Conservation (phyloP, 192 early-diverging fungal genomes). For the Entomortierella parvispora region DNA sequence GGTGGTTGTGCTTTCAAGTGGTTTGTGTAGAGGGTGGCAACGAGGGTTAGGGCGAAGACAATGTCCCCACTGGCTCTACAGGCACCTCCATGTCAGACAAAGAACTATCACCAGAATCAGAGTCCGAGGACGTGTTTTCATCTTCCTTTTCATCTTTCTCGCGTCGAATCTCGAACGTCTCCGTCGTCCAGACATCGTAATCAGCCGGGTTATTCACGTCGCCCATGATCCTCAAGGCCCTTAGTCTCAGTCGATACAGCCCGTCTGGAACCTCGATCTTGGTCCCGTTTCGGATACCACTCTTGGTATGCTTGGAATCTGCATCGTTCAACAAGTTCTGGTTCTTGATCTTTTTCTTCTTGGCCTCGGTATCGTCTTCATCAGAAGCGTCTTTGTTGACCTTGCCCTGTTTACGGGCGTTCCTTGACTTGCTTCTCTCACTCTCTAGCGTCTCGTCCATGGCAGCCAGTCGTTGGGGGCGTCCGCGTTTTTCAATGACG, state of each 20-base stretch:
- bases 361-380: too few species aligned
- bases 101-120: too few species aligned
- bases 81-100: too few species aligned
- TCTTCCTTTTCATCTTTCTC: not conserved
- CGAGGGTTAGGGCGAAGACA: too few species aligned
- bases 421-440: not conserved
- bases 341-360: not conserved
- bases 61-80: too few species aligned
- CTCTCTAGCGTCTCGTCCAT: not conserved
- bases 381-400: not conserved
- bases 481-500: not conserved
- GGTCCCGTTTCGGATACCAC: too few species aligned
- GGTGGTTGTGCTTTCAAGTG: too few species aligned
- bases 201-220: constrained; percentile 20
- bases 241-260: constrained; percentile 16
- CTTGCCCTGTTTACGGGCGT: not conserved
- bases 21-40: too few species aligned
- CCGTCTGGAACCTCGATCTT: constrained; percentile 21
- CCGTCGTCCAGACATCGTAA: constrained; percentile 34
- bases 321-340: not conserved
- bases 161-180: constrained; percentile 14
- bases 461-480: not conserved
- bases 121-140: too few species aligned
- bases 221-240: constrained; percentile 19
- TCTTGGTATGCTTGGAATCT: not conserved